Evolutionary conservation across 495 filamentous ascomycete genomes (phyloP).

Genomic region (Daldinia vernicosa): DNA sequence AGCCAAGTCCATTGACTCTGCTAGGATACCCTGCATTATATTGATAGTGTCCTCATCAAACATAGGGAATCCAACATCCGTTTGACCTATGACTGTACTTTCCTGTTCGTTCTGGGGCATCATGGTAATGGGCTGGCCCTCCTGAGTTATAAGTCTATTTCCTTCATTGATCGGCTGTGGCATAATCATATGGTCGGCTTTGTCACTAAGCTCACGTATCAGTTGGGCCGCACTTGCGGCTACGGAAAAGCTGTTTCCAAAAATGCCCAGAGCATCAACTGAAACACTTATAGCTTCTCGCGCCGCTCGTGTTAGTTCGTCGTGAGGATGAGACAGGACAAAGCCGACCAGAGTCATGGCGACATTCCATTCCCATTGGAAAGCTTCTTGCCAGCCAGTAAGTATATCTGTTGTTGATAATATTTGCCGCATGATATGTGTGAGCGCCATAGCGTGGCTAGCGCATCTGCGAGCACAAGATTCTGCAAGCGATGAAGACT

Average conservation of each 20-base stretch:
- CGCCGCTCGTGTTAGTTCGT: slow-evolving; percentile 42
- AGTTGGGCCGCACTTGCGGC: slow-evolving; percentile 55
- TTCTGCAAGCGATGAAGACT: slow-evolving; percentile 37
- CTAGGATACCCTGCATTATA: slow-evolving; percentile 26
- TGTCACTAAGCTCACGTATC: slow-evolving; percentile 31
- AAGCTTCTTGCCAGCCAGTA: slow-evolving; percentile 60
- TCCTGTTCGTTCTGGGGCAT: slow-evolving; percentile 4
- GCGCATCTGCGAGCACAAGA: slow-evolving; percentile 50
- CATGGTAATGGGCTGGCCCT: background rate
- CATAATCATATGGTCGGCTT: slow-evolving; percentile 25
- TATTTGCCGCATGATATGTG: slow-evolving; percentile 60
- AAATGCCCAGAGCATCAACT: slow-evolving; percentile 55
- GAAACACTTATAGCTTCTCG: slow-evolving; percentile 52
- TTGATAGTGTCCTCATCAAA: slow-evolving; percentile 29
- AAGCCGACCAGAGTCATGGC: slow-evolving; percentile 60
- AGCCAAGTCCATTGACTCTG: slow-evolving; percentile 27
- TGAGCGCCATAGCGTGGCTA: slow-evolving; percentile 60
- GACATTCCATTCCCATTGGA: slow-evolving; percentile 64
- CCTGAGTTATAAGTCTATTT: background rate
- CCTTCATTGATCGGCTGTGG: slow-evolving; percentile 1
- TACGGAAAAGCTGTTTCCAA: slow-evolving; percentile 55
- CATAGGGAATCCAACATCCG: background rate
- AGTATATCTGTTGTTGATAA: slow-evolving; percentile 56
- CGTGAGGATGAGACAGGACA: slow-evolving; percentile 52
- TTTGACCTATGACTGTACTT: background rate